Base-by-base conservation (phyloP, 176 grass and related monocot species). In the Urochloa ruziziensis region DNA sequence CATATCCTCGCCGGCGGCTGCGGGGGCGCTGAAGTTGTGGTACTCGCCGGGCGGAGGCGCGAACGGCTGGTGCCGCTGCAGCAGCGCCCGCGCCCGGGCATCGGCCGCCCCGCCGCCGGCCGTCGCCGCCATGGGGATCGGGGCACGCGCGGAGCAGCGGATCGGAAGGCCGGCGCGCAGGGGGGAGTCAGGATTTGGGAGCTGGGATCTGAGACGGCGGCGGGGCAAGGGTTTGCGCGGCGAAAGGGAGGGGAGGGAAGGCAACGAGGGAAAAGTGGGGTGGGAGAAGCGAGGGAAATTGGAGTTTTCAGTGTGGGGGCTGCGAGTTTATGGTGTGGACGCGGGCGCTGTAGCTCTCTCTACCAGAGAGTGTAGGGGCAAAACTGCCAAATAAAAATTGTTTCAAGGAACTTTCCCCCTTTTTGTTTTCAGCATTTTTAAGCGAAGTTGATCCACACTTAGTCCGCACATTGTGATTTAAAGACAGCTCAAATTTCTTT, bases 271-370 rank as follows among this genome's bases (percentile, higher is more conserved):
- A 90, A 90, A 83, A 43, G 53, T 21, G n/a, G 58, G 63, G 71
- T 68, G 76, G 12, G 74, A 69, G 79, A 82, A 90, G 72, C 79
- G 84, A 90, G 84, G 88, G 88, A 90, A 90, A 86, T 86, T 79
- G 79, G 76, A 72, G 74, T 79, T 90, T 90, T 83, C 70, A 66
- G 76, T 65, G 70, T 65, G 70, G 52, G 67, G 67, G 75, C 17
- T 23, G 67, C 48, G 13, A 58, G 81, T 72, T 75, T 89, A 48
- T 60, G 75, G 68, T 51, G 14, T 65, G 40, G 33, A 73, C 36
- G 25, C 30, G 25, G 15, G 24, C 15, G 59, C 72, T 78, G 75
- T 72, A 72, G 24, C 49, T 49, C 23, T 42, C 49, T 49, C 23
- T 42, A 3, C 33, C 42, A 1, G 12, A 33, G n/a, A 44, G 1